Evolutionary conservation across 345 rosid species (phyloP).

Genomic region (Isatis tinctoria): DNA sequence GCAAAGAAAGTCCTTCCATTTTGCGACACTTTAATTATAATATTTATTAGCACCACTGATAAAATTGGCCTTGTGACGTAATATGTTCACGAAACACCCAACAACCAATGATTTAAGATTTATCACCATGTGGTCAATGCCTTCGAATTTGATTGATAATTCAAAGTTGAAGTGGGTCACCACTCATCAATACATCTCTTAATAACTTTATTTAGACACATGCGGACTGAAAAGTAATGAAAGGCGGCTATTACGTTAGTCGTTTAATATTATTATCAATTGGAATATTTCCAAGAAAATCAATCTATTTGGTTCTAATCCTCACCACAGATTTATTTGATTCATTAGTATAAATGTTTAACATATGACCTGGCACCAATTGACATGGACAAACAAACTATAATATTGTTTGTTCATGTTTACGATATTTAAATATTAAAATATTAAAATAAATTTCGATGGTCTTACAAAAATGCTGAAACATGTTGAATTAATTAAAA

Average conservation of each 20-base stretch:
- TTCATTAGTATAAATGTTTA: neutral
- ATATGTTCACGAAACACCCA: neutral
- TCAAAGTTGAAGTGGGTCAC: slow-evolving; percentile 7
- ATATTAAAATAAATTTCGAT: too few species aligned
- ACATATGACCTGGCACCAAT: neutral
- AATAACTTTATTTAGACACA: neutral
- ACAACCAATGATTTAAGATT: neutral
- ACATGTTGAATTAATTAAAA: too few species aligned
- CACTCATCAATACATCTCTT: neutral
- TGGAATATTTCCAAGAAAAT: neutral
- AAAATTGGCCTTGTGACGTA: neutral
- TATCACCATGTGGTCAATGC: slow-evolving; percentile 10
- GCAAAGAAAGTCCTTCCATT: neutral
- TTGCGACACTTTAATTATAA: neutral
- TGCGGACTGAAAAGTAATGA: slow-evolving; percentile 17
- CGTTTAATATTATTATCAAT: neutral
- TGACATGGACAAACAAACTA: neutral
- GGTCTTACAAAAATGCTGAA: too few species aligned
- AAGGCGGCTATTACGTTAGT: slow-evolving; percentile 17
- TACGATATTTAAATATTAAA: neutral
- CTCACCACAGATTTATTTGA: neutral
- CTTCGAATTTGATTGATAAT: neutral
- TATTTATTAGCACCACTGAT: neutral
- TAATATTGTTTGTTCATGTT: neutral
- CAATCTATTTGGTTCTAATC: neutral